Evolutionary conservation across 805 yeast species (phyloP).

Genomic region (Torulaspora indica): DNA sequence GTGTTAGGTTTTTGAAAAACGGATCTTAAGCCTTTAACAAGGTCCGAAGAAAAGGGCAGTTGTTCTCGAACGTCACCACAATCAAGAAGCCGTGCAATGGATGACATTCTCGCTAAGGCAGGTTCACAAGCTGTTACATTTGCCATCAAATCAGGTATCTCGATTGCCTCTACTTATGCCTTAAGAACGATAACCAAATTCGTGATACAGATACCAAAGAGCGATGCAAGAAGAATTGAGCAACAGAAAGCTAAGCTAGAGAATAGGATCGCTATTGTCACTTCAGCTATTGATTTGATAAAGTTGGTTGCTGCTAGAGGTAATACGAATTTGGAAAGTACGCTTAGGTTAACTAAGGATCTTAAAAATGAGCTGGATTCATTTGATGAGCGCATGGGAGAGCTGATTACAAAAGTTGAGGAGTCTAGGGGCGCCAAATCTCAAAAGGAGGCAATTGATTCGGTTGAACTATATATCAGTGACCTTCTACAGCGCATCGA

Average conservation of each 20-base stretch:
- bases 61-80: not conserved
- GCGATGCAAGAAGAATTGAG: slow-evolving; percentile 46
- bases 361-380: slow-evolving; percentile 54
- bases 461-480: slow-evolving; percentile 49
- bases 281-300: slow-evolving; percentile 64
- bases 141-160: slow-evolving; percentile 71
- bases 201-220: slow-evolving; percentile 43
- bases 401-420: slow-evolving; percentile 35
- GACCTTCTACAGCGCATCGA: slow-evolving; percentile 51
- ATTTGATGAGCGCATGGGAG: slow-evolving; percentile 49
- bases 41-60: not conserved
- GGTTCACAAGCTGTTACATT: slow-evolving; percentile 75
- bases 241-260: slow-evolving; percentile 44
- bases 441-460: slow-evolving; percentile 38
- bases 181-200: slow-evolving; percentile 56
- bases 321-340: slow-evolving; percentile 50
- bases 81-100: slow-evolving; percentile 32
- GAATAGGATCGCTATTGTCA: slow-evolving; percentile 54
- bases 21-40: not conserved
- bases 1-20: not conserved
- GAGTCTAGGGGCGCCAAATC: slow-evolving; percentile 28
- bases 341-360: slow-evolving; percentile 50
- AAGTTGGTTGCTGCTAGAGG: slow-evolving; percentile 60
- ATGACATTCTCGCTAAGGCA: slow-evolving; percentile 47
- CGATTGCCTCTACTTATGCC: slow-evolving; percentile 70